Conservation (phyloP, 371 early-diverging fungal species). For the Zopfochytrium polystomum region DNA sequence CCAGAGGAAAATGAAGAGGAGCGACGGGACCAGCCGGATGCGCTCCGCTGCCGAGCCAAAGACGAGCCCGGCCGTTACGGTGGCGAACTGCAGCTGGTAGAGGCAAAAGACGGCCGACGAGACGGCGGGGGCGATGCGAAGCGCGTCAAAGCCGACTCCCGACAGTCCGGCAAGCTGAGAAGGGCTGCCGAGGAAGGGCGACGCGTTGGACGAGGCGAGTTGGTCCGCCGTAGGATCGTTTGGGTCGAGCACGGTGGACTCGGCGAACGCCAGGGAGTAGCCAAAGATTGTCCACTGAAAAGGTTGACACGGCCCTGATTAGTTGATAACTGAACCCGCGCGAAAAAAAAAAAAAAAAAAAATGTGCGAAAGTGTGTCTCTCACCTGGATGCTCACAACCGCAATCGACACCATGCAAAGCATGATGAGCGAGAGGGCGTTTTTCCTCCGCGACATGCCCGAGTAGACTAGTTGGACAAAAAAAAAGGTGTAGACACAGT, state of each 20-base stretch:
- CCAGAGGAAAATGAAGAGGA: slow-evolving; percentile 87
- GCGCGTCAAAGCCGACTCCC: neutral
- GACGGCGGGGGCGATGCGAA: slow-evolving; percentile 24
- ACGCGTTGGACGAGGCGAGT: slow-evolving; percentile 3
- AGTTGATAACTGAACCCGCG: too few relatives aligned
- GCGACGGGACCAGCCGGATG: slow-evolving; percentile 72
- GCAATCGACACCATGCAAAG: slow-evolving; percentile 28
- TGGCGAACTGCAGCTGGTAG: slow-evolving; percentile 66
- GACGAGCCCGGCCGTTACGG: slow-evolving; percentile 81
- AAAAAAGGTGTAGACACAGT: too few relatives aligned
- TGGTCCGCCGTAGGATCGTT: neutral
- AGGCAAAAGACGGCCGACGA: slow-evolving; percentile 66
- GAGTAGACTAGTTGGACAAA: too few relatives aligned
- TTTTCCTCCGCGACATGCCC: slow-evolving; percentile 71
- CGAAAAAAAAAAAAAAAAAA: too few relatives aligned
- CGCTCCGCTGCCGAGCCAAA: slow-evolving; percentile 86
- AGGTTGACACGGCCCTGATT: too few relatives aligned
- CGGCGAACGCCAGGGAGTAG: slow-evolving; percentile 78
- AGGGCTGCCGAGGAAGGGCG: slow-evolving; percentile 2
- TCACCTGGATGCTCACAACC: slow-evolving; percentile 32
- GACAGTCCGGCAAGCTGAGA: neutral
- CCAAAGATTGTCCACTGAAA: slow-evolving; percentile 77
- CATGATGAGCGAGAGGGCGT: slow-evolving; percentile 35
- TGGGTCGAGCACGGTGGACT: slow-evolving; percentile 54
- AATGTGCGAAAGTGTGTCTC: too few relatives aligned